Percentiles rank a stretch among this genome's conserved stretches.
Conservation (phyloP, 768 basidiomycete species). For the Suillus variegatus region DNA sequence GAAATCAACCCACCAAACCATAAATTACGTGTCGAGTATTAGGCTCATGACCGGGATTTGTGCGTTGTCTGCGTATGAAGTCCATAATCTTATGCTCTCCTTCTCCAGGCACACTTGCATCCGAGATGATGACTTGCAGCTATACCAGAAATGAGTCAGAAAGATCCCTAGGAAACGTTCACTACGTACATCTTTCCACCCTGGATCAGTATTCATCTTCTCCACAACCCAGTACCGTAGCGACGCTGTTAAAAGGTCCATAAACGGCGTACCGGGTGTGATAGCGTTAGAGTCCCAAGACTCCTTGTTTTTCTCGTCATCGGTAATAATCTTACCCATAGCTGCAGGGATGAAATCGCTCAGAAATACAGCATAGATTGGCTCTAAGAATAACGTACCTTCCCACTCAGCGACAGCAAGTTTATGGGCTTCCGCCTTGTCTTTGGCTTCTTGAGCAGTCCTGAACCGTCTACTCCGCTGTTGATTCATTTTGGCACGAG, state of each 20-base stretch:
- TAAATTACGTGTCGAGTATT: slow-evolving; percentile 98
- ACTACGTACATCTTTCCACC: slow-evolving; percentile 86
- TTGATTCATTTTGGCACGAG: slow-evolving; percentile 99
- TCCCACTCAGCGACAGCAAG: slow-evolving; percentile 87
- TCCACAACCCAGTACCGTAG: slow-evolving; percentile 95
- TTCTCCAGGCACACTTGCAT: slow-evolving; percentile 96
- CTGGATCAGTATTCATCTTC: slow-evolving; percentile 93
- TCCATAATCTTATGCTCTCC: slow-evolving; percentile 99
- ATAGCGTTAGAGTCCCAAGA: slow-evolving; percentile 99
- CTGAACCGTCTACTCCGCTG: slow-evolving; percentile 97
- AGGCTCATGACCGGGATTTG: slow-evolving; percentile 86
- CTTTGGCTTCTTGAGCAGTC: slow-evolving; percentile 90
- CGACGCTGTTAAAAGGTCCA: slow-evolving; percentile 86
- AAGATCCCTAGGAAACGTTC: neutral
- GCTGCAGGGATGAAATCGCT: slow-evolving; percentile 43
- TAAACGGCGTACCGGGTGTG: slow-evolving; percentile 98
- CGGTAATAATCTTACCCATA: slow-evolving; percentile 87
- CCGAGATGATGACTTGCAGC: slow-evolving; percentile 96
- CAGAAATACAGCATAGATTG: neutral
- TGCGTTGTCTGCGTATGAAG: slow-evolving; percentile 88
- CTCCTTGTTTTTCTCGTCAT: slow-evolving; percentile 81
- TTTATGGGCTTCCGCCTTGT: slow-evolving; percentile 85
- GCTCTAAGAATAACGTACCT: slow-evolving; percentile 44
- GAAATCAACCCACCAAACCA: slow-evolving; percentile 67
- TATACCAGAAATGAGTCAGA: slow-evolving; percentile 27